Conservation (phyloP, 345 rosid genomes). For the Hibiscus tridactylites region DNA sequence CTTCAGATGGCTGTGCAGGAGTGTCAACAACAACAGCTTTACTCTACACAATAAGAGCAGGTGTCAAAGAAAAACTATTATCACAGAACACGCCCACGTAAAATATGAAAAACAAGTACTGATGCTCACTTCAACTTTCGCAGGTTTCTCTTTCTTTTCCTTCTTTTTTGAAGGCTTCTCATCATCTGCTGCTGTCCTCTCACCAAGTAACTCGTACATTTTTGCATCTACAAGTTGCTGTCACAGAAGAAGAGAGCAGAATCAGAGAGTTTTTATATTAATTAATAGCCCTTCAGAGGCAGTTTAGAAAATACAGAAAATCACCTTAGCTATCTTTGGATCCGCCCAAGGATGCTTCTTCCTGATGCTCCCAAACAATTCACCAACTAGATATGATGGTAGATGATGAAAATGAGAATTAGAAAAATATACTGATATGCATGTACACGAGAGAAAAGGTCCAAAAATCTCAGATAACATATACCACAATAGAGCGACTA, state of each 20-base stretch:
- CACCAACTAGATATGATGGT: constrained; percentile 44
- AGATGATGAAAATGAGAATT: constrained; percentile 2
- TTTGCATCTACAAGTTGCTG: constrained; percentile 73
- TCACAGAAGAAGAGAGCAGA: constrained; percentile 13
- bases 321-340: constrained; percentile 79
- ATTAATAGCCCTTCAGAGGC: not conserved
- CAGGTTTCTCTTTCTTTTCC: constrained; percentile 82
- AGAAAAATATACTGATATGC: not conserved
- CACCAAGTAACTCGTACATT: constrained; percentile 75
- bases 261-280: constrained; percentile 3
- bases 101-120: constrained; percentile 1
- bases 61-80: constrained; percentile 9
- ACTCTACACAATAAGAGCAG: constrained; percentile 31
- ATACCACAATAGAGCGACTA: not conserved
- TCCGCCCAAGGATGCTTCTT: constrained; percentile 93
- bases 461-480: not conserved
- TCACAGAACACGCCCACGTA: not conserved
- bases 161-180: constrained; percentile 88
- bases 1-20: constrained; percentile 61
- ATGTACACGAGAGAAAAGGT: not conserved
- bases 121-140: constrained; percentile 57
- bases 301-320: not conserved
- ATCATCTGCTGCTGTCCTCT: constrained; percentile 80
- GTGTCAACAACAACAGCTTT: constrained; percentile 40
- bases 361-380: constrained; percentile 62